Base-by-base conservation (phyloP, 345 rosid genomes). In the Melaleuca alternifolia region DNA sequence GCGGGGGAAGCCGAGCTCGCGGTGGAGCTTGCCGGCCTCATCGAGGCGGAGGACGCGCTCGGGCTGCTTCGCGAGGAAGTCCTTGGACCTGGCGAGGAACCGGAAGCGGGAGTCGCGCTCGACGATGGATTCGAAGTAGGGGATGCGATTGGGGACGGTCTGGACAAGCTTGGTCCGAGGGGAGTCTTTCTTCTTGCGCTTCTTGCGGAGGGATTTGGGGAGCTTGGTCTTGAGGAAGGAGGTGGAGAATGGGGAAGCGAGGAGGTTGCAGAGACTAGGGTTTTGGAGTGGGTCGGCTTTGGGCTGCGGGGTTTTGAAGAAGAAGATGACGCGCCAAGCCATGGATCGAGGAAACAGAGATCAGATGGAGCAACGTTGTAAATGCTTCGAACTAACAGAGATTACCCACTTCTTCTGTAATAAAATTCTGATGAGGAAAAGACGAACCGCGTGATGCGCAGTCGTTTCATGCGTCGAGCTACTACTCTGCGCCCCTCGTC, bases 1-100 rank as follows among this genome's bases (percentile, higher is more conserved):
- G 51, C 99, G 99, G 21, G 98, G 93, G 91, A 97, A 95, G 13
- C 98, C 98, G 51, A 97, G 95, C 88, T 96, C 96, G 7, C 91
- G 97, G 91, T 95, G 86, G 75, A 96, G 96, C 90, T 93, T 97
- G 15, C 98, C 96, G 56, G 97, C 97, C 87, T 94, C 98, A 10
- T 92, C 96, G 50, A 95, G 93, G 53, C 86, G 97, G 92, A 97
- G 95, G 84, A 94, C 90, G 52, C 86, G 93, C 20, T 94, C 93
- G 9, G 95, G 96, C 84, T 93, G 95, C 62, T 92, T 92, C 86
- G 95, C 89, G 90, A 96, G 94, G 93, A 92, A 94, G 24, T 90
- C 92, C 82, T 92, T 93, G 88, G 96, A 89, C 6, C 92, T 90
- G 87, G 86, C 92, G 50, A 97, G 93, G 86, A 97, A 97, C 14